Percentiles rank a stretch among this genome's conserved stretches.
Evolutionary conservation across 2,329 filamentous ascomycete species (phyloP).

Genomic region (Aspergillus quadrilineatus): DNA sequence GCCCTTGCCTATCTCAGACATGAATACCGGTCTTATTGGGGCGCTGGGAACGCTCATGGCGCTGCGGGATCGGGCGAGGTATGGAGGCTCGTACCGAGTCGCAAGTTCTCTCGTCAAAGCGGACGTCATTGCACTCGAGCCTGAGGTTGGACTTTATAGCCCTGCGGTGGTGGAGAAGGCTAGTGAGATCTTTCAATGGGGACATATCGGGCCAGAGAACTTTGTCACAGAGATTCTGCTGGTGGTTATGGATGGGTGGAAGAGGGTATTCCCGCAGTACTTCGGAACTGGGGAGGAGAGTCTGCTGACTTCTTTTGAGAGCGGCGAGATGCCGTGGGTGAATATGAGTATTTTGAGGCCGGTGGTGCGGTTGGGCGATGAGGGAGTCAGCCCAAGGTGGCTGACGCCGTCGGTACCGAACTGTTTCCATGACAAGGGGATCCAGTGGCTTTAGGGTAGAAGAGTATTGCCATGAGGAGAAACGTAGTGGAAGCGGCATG

Average conservation of each 20-base stretch:
- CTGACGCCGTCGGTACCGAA: slow-evolving; percentile 13
- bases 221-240: slow-evolving; percentile 27
- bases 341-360: slow-evolving; percentile 14
- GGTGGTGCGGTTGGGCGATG: slow-evolving; percentile 13
- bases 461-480: not conserved
- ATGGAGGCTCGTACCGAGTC: slow-evolving; percentile 22
- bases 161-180: slow-evolving; percentile 22
- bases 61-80: not conserved
- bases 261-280: slow-evolving; percentile 12
- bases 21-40: not conserved
- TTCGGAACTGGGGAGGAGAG: slow-evolving; percentile 9
- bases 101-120: slow-evolving; percentile 31
- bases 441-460: slow-evolving; percentile 3
- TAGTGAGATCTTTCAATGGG: slow-evolving; percentile 16
- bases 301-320: slow-evolving; percentile 12
- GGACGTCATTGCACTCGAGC: slow-evolving; percentile 31
- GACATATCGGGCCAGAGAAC: slow-evolving; percentile 17
- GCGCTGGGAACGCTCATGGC: not conserved
- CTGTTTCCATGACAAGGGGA: slow-evolving; percentile 16
- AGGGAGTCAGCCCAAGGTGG: slow-evolving; percentile 13
- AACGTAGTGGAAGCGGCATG: not conserved
- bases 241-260: slow-evolving; percentile 27
- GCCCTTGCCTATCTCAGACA: not conserved
- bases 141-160: slow-evolving; percentile 36
- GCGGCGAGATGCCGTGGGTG: slow-evolving; percentile 9